Conservation (phyloP, 2,329 filamentous ascomycete genomes). For the Polychaeton citri region DNA sequence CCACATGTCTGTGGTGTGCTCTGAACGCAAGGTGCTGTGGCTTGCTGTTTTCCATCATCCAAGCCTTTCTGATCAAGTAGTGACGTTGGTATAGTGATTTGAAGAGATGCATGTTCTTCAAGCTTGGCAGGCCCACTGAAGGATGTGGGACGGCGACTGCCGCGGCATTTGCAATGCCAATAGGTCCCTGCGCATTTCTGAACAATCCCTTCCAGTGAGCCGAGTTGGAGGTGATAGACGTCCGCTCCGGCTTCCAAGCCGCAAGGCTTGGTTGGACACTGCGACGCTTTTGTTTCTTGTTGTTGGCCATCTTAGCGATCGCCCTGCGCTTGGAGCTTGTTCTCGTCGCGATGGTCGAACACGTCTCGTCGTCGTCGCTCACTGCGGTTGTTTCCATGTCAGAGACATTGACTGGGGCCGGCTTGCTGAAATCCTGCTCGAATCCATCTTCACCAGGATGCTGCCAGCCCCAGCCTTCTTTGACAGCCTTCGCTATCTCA, state of each 20-base stretch:
- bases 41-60: conserved; percentile 72
- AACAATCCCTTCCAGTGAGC: conserved; percentile 32
- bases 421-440: conserved; percentile 65
- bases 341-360: conserved; percentile 12
- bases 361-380: conserved; percentile 8
- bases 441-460: conserved; percentile 57
- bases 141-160: conserved; percentile 70
- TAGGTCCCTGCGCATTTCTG: conserved; percentile 60
- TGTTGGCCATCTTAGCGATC: conserved; percentile 23
- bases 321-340: conserved; percentile 26
- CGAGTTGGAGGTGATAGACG: conserved; percentile 14
- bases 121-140: conserved; percentile 59
- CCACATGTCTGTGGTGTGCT: conserved; percentile 91
- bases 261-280: conserved; percentile 11
- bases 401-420: conserved; percentile 9
- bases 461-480: conserved; percentile 96
- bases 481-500: conserved; percentile 74
- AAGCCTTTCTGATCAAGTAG: conserved; percentile 77
- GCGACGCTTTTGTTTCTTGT: conserved; percentile 41
- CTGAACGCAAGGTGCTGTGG: conserved; percentile 89
- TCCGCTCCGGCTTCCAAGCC: conserved; percentile 31
- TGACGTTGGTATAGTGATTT: conserved; percentile 94
- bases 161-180: conserved; percentile 77
- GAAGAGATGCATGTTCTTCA: conserved; percentile 80
- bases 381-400: conserved; percentile 2